These are phyloP conservation scores for Sarocladiaceae sp. DNA, from an alignment of 2,329 filamentous ascomycete species.

Conservation along the genomic window DNA sequence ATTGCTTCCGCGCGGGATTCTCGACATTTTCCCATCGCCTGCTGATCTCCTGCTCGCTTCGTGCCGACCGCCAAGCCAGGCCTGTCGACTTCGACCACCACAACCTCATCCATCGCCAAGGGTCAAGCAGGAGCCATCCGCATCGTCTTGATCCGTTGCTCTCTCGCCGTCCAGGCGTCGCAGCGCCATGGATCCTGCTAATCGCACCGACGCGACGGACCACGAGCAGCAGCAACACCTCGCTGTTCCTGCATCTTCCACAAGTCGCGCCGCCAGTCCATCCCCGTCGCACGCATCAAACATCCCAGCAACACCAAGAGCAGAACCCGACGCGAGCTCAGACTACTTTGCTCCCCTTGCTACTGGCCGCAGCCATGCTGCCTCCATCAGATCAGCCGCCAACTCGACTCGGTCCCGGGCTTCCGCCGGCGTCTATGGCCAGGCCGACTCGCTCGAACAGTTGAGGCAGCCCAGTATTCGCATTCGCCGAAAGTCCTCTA, in stretches of 20 bases:
- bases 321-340: background rate
- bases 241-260: background rate
- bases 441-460: background rate
- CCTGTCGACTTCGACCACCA: background rate
- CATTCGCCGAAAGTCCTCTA: background rate
- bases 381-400: background rate
- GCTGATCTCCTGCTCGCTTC: too few relatives aligned
- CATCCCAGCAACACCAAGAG: conserved; percentile 2
- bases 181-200: conserved; percentile 1
- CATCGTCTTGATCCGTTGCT: background rate
- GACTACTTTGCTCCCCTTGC: conserved; percentile 4
- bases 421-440: background rate
- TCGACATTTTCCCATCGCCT: too few relatives aligned
- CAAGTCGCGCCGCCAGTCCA: background rate
- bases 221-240: background rate
- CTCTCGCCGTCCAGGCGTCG: background rate
- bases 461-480: conserved; percentile 5
- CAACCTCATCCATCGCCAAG: background rate
- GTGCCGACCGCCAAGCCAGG: too few relatives aligned
- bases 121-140: background rate
- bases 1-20: too few relatives aligned
- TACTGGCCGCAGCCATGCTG: background rate
- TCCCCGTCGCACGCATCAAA: background rate
- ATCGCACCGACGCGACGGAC: background rate
- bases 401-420: conserved; percentile 1